These are phyloP conservation scores for Arthrobotrys entomopaga DNA, from an alignment of 2,329 filamentous ascomycete genomes.

Conservation along the genomic window DNA sequence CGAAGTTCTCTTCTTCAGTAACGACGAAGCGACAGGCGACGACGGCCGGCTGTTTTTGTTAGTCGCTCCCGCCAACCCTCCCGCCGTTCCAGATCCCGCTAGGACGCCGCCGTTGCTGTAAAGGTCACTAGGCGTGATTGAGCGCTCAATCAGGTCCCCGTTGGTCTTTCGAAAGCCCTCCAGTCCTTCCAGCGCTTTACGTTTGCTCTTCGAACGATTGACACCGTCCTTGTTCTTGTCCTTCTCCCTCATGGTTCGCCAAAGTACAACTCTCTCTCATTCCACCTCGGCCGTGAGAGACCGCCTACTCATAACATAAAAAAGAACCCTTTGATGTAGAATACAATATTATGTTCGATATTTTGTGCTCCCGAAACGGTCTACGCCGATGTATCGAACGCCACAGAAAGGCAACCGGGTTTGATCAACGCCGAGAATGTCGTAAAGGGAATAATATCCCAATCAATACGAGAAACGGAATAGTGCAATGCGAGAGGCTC, in stretches of 20 bases:
- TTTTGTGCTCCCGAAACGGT: too few species aligned
- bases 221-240: slow-evolving; percentile 53
- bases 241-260: slow-evolving; percentile 53
- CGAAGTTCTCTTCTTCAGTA: slow-evolving; percentile 52
- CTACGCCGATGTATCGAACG: neutral
- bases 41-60: slow-evolving; percentile 48
- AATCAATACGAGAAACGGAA: slow-evolving; percentile 19
- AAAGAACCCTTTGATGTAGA: neutral
- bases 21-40: slow-evolving; percentile 49
- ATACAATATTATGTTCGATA: too few species aligned
- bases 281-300: slow-evolving; percentile 36
- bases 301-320: slow-evolving; percentile 28
- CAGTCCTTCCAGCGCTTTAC: slow-evolving; percentile 47
- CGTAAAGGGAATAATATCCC: slow-evolving; percentile 1
- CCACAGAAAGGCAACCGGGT: slow-evolving; percentile 19
- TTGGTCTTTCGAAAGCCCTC: slow-evolving; percentile 48
- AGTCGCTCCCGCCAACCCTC: slow-evolving; percentile 29
- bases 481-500: slow-evolving; percentile 30
- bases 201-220: slow-evolving; percentile 53
- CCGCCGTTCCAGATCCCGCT: slow-evolving; percentile 39
- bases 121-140: slow-evolving; percentile 53
- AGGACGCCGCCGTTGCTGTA: slow-evolving; percentile 49
- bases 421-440: slow-evolving; percentile 17
- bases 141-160: slow-evolving; percentile 48
- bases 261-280: slow-evolving; percentile 44